phyloP scores from a whole-genome alignment of 2,329 filamentous ascomycete genomes.

The Penicillium carneum region DNA sequence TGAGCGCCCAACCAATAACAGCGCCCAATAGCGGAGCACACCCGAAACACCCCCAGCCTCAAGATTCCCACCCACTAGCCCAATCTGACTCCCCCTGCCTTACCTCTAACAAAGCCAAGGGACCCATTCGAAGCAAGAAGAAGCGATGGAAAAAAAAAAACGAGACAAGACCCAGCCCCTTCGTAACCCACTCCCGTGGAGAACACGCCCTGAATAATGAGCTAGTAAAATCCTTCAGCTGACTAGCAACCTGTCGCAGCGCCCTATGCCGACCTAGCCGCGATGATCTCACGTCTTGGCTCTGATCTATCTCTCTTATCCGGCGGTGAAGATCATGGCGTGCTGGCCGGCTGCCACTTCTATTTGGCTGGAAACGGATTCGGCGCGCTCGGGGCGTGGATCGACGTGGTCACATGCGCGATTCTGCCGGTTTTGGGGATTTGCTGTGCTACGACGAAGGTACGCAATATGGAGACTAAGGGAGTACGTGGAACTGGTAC shows the following conservation, averaged over 20 bases:
- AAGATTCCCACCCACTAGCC: slow-evolving; percentile 16
- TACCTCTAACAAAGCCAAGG: slow-evolving; percentile 8
- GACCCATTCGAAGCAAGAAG: slow-evolving; percentile 13
- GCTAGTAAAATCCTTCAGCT: slow-evolving; percentile 15
- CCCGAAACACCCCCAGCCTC: slow-evolving; percentile 8
- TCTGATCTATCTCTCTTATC: slow-evolving; percentile 28
- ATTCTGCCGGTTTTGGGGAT: slow-evolving; percentile 10
- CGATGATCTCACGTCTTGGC: slow-evolving; percentile 29
- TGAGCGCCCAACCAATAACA: neutral
- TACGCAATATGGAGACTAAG: too few relatives aligned
- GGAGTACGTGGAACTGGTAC: too few relatives aligned
- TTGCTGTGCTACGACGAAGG: neutral
- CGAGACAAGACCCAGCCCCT: neutral
- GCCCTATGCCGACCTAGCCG: slow-evolving; percentile 36
- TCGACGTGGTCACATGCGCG: slow-evolving; percentile 35
- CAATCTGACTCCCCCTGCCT: slow-evolving; percentile 13
- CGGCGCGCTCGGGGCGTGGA: slow-evolving; percentile 18
- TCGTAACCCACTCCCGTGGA: slow-evolving; percentile 2
- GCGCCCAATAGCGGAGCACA: neutral
- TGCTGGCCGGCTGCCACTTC: slow-evolving; percentile 7
- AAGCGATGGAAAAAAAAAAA: slow-evolving; percentile 13
- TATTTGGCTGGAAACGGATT: neutral
- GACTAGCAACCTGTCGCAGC: slow-evolving; percentile 20
- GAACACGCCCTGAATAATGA: neutral
- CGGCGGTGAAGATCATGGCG: slow-evolving; percentile 32